Conservation (phyloP, 345 rosid species). For the Hibiscus trionum region DNA sequence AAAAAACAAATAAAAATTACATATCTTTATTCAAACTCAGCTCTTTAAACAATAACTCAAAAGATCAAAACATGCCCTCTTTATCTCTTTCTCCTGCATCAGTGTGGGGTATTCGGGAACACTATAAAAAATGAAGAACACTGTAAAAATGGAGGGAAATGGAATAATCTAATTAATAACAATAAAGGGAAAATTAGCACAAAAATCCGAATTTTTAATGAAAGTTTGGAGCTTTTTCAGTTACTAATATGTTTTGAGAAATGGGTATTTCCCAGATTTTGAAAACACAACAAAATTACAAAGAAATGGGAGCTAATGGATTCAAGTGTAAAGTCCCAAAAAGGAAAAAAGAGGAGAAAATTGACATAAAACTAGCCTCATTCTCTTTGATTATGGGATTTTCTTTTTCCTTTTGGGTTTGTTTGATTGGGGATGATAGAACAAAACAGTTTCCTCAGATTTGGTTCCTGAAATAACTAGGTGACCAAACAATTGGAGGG, state of each 20-base stretch:
- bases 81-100: not conserved
- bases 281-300: not conserved
- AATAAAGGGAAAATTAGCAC: slow-evolving; percentile 5
- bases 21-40: not conserved
- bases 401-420: slow-evolving; percentile 12
- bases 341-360: slow-evolving; percentile 8
- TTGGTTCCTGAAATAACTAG: slow-evolving; percentile 51
- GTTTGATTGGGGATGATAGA: slow-evolving; percentile 16
- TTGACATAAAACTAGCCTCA: slow-evolving; percentile 4
- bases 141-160: slow-evolving; percentile 1
- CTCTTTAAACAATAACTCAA: slow-evolving; percentile 12
- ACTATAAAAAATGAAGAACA: slow-evolving; percentile 6
- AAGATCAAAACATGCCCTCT: slow-evolving; percentile 10
- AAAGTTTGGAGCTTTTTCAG: not conserved
- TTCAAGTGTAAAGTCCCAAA: not conserved
- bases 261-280: slow-evolving; percentile 7
- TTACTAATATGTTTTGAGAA: not conserved
- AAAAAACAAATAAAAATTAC: not conserved
- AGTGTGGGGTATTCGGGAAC: slow-evolving; percentile 16
- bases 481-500: slow-evolving; percentile 66
- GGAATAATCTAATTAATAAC: not conserved
- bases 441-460: slow-evolving; percentile 20
- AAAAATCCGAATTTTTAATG: not conserved
- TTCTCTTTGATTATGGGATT: not conserved
- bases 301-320: slow-evolving; percentile 7